Percentiles rank a stretch among this genome's conserved stretches.
These are phyloP conservation scores for Saccharomycopsis amapae DNA, from an alignment of 805 yeast species.

Conservation along the genomic window DNA sequence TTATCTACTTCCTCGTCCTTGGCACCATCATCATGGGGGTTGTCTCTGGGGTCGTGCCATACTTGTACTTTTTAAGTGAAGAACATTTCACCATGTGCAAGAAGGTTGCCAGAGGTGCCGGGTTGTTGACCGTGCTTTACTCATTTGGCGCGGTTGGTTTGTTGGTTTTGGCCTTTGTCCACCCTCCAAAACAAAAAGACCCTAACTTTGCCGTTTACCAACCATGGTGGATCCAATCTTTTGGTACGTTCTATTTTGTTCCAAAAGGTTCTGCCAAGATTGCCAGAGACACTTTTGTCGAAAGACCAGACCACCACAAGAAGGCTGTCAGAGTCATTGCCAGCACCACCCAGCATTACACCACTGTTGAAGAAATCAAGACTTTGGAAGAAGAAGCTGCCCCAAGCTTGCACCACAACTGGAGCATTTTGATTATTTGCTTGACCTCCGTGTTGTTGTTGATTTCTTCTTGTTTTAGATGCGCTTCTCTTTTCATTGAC, in stretches of 20 bases:
- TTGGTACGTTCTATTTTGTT: conserved; percentile 52
- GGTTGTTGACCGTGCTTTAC: conserved; percentile 41
- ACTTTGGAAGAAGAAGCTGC: conserved; percentile 26
- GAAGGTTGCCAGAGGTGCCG: conserved; percentile 46
- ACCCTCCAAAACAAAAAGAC: conserved; percentile 46
- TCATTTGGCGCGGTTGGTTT: conserved; percentile 45
- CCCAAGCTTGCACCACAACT: conserved; percentile 40
- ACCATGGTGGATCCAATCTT: conserved; percentile 75
- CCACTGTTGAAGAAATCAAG: conserved; percentile 28
- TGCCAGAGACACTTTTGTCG: conserved; percentile 42
- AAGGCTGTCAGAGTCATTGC: conserved; percentile 52
- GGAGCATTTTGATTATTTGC: conserved; percentile 38
- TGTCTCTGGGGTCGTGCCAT: conserved; percentile 55
- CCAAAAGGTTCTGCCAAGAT: conserved; percentile 42
- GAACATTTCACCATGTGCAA: conserved; percentile 43
- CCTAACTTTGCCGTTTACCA: conserved; percentile 47
- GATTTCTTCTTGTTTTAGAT: conserved; percentile 44
- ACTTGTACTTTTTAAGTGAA: conserved; percentile 44
- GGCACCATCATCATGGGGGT: conserved; percentile 64
- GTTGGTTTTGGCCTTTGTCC: conserved; percentile 43
- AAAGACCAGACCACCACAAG: conserved; percentile 35
- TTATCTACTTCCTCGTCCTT: conserved; percentile 45
- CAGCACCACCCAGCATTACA: conserved; percentile 39
- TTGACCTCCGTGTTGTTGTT: conserved; percentile 43
- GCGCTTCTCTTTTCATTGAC: conserved; percentile 37